Evolutionary conservation across 75 land plant species (phyloP).

Genomic region (Adiantum capillusveneris): DNA sequence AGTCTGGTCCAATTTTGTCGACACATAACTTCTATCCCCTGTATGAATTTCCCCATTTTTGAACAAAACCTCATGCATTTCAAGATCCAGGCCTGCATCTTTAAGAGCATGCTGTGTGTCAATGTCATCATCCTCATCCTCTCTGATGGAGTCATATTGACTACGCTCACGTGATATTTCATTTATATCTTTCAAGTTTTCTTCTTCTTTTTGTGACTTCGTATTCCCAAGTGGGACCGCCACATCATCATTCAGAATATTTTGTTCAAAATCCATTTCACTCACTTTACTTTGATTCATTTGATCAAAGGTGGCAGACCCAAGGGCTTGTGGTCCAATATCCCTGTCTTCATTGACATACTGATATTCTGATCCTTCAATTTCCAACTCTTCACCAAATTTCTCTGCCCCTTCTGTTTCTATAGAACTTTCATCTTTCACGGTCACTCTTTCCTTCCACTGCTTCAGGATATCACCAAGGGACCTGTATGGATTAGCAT

Average conservation of each 20-base stretch:
- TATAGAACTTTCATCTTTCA: constrained; percentile 23
- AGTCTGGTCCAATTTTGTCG: constrained; percentile 23
- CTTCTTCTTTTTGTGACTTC: neutral
- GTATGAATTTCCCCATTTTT: neutral
- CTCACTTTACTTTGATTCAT: constrained; percentile 19
- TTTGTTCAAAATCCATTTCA: constrained; percentile 5
- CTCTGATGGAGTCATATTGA: neutral
- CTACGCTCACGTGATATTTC: constrained; percentile 8
- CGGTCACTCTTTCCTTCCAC: constrained; percentile 82
- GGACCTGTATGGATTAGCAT: constrained; percentile 72
- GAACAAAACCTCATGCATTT: neutral
- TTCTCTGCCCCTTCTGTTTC: constrained; percentile 26
- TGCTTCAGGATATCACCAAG: constrained; percentile 83
- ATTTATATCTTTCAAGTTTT: neutral
- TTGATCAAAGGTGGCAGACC: constrained; percentile 84
- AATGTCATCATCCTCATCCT: constrained; percentile 8
- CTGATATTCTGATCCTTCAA: constrained; percentile 62
- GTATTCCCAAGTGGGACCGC: constrained; percentile 12
- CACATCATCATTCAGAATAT: constrained; percentile 13
- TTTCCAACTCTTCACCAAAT: constrained; percentile 26
- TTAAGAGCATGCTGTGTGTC: constrained; percentile 14
- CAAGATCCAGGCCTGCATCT: neutral
- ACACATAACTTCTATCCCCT: constrained; percentile 1
- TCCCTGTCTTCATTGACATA: constrained; percentile 55
- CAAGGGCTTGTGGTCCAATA: constrained; percentile 76